Evolutionary conservation across 805 yeast species (phyloP).

Genomic region (Candida dajiaensis): DNA sequence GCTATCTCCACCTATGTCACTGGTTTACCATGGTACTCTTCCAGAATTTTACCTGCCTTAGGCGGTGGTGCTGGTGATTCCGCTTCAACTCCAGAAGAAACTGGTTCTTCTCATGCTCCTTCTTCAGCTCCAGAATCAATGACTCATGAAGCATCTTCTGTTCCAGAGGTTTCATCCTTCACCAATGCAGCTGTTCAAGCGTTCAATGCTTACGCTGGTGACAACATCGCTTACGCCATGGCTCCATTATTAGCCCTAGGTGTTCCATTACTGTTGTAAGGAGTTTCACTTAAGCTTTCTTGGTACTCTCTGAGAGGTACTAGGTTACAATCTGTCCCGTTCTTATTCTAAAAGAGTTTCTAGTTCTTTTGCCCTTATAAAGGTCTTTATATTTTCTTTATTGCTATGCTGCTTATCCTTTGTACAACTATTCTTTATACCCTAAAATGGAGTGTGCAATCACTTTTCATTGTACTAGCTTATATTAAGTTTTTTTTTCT

Average conservation of each 20-base stretch:
- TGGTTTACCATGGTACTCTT: constrained; percentile 28
- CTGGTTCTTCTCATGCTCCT: not conserved
- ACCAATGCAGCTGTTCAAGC: constrained; percentile 8
- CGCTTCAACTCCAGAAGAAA: not conserved
- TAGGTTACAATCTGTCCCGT: too few relatives aligned
- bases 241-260: constrained; percentile 16
- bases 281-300: not conserved
- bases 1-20: constrained; percentile 24
- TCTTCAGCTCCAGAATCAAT: constrained; percentile 10
- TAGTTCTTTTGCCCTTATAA: too few relatives aligned
- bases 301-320: not conserved
- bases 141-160: constrained; percentile 1
- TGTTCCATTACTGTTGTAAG: constrained; percentile 17
- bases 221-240: constrained; percentile 11
- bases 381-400: too few relatives aligned
- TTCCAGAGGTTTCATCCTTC: constrained; percentile 8
- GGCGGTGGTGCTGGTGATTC: constrained; percentile 8
- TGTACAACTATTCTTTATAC: too few relatives aligned
- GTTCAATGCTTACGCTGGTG: constrained; percentile 5
- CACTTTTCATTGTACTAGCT: too few relatives aligned
- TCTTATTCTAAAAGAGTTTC: too few relatives aligned
- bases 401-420: too few relatives aligned
- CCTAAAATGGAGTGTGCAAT: too few relatives aligned
- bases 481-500: too few relatives aligned
- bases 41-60: constrained; percentile 12